Conservation (phyloP, 257 asterid genomes). For the Solanum neorickii region DNA sequence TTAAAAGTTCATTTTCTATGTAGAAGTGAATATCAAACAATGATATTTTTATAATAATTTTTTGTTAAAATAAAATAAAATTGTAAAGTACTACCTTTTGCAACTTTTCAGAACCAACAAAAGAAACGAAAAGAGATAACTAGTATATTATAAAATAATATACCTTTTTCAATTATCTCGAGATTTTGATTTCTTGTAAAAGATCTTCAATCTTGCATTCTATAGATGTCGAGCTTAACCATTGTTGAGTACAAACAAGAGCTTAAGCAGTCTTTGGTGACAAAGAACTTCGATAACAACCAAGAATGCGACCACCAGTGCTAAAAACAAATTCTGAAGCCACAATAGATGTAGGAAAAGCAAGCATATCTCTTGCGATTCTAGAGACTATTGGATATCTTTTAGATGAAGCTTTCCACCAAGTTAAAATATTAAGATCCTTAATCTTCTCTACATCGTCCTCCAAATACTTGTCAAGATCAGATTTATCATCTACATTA, state of each 20-base stretch:
- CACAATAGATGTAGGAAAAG: not conserved
- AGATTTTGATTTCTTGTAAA: not conserved
- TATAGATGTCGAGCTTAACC: not conserved
- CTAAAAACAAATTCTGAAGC: not conserved
- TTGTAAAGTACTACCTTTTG: too few species aligned
- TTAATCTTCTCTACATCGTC: not conserved
- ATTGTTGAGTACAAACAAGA: not conserved
- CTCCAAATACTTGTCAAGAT: not conserved
- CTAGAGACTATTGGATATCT: not conserved
- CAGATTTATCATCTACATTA: too few species aligned
- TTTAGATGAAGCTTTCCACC: not conserved
- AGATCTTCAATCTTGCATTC: not conserved
- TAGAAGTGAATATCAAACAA: too few species aligned
- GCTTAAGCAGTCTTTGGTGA: not conserved
- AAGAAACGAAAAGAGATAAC: too few species aligned
- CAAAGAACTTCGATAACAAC: not conserved
- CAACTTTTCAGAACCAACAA: too few species aligned
- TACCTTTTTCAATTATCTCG: too few species aligned
- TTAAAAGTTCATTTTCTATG: too few species aligned
- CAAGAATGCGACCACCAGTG: not conserved
- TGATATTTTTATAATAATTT: too few species aligned
- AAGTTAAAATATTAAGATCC: not conserved
- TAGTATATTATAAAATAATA: too few species aligned
- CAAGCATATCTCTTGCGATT: not conserved
- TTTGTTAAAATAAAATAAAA: too few species aligned